Conservation (phyloP, 345 rosid genomes). For the Brassica cretica region DNA sequence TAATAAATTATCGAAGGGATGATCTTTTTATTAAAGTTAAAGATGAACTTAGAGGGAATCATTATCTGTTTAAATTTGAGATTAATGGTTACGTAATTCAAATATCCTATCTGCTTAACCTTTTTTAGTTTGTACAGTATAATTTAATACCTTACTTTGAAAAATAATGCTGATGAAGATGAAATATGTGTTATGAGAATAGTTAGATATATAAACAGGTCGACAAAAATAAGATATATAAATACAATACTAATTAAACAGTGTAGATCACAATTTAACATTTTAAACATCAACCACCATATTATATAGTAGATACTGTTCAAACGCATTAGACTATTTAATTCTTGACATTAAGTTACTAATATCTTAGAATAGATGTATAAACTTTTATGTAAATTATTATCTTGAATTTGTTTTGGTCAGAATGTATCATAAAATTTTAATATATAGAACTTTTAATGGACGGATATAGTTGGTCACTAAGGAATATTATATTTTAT, state of each 20-base stretch:
- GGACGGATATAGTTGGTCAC: not conserved
- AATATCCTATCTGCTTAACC: not conserved
- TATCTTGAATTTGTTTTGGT: not conserved
- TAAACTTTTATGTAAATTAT: not conserved
- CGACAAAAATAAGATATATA: not conserved
- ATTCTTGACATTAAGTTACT: not conserved
- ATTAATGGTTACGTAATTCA: slow-evolving; percentile 30
- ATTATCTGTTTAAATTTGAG: slow-evolving; percentile 33
- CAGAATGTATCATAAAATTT: not conserved
- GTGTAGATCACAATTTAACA: not conserved
- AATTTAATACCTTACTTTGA: not conserved
- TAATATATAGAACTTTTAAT: not conserved
- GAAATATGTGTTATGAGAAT: not conserved
- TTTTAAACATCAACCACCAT: not conserved
- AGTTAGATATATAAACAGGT: not conserved
- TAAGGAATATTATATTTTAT: not conserved
- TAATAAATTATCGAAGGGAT: slow-evolving; percentile 12
- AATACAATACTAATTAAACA: not conserved
- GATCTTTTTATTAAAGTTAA: slow-evolving; percentile 1
- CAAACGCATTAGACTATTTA: not conserved
- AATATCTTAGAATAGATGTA: not conserved
- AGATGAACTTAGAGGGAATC: slow-evolving; percentile 15
- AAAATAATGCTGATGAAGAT: not conserved
- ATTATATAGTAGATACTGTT: not conserved
- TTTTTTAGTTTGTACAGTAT: not conserved